Evolutionary conservation across 805 yeast genomes (phyloP), one percentile per base, ranked within the genome.

Genomic region (Starmerella potacharoeniae): DNA sequence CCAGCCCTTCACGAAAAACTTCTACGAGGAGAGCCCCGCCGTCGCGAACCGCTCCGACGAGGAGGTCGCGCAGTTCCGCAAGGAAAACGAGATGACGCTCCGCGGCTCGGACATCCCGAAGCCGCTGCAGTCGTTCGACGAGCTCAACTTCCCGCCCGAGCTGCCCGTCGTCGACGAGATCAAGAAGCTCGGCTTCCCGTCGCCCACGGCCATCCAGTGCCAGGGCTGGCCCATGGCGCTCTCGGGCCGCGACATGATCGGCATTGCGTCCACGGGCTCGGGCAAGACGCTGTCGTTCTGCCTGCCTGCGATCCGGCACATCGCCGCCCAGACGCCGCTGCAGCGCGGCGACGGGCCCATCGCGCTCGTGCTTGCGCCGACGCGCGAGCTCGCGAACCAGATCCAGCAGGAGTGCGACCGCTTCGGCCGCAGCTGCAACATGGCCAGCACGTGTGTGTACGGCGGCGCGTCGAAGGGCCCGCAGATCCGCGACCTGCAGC

Each of bases 191-290:
- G 97, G 97, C 58, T 93, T 93, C 76, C 93, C 83, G 55, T 80
- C 76, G 62, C 98, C 98, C 66, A 93, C 98, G 55, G 89, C 88
- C 62, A 93, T 93, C 68, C 98, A 93, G 77, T 88, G 96, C 73
- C 98, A 93, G 77, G 98, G 98, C 77, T 93, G 98, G 98, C 98
- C 98, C 61, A 93, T 93, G 98, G 98, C 98, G 68, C 77, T 90
- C 57, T 82, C 91, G 65, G 98, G 98, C 77, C 87, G 97, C 76
- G 97, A 93, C 71, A 85, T 93, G 91, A 86, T 93, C 73, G 98
- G 98, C 79, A 84, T 93, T 71, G 97, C 98, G 55, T 85, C 96
- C 64, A 93, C 98, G 63, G 98, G 98, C 75, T 90, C 97, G 55
- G 98, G 98, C 79, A 93, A 93, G 78, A 93, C 98, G 60, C 78